Evolutionary conservation across 2,329 filamentous ascomycete genomes (phyloP).

Genomic region (Macroventuria anomochaeta): DNA sequence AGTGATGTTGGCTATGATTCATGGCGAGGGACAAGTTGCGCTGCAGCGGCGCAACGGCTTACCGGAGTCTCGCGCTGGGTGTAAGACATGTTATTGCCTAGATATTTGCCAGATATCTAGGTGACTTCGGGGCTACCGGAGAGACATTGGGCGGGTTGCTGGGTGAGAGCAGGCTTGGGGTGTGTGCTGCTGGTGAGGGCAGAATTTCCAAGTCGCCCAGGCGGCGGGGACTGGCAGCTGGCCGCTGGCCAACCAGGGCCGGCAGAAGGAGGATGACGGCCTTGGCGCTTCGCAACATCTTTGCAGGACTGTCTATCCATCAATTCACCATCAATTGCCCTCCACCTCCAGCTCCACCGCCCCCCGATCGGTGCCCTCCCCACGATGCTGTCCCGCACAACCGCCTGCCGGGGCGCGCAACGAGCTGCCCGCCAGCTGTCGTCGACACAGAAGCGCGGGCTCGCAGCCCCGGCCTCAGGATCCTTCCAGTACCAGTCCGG

Average conservation of each 20-base stretch:
- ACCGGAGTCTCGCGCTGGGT: conserved; percentile 47
- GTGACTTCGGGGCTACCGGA: conserved; percentile 34
- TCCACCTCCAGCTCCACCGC: conserved; percentile 56
- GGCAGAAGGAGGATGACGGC: conserved; percentile 8
- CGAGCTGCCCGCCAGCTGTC: conserved; percentile 65
- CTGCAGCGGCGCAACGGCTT: conserved; percentile 22
- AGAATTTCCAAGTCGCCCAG: conserved; percentile 7
- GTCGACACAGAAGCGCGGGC: conserved; percentile 63
- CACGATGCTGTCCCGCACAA: conserved; percentile 72
- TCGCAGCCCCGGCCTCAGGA: conserved; percentile 72
- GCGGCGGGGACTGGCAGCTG: conserved; percentile 2
- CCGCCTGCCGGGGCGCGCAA: conserved; percentile 68
- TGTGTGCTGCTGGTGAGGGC: conserved; percentile 3
- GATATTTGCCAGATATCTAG: conserved; percentile 48
- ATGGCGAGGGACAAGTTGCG: not conserved
- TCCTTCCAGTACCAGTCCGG: conserved; percentile 87
- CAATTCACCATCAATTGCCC: conserved; percentile 54
- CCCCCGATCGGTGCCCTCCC: conserved; percentile 44
- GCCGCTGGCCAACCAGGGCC: conserved; percentile 8
- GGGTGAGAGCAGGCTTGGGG: not conserved
- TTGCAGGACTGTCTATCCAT: conserved; percentile 8
- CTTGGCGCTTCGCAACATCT: conserved; percentile 16
- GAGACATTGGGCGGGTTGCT: conserved; percentile 37
- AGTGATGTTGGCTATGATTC: conserved; percentile 46
- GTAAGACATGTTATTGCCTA: conserved; percentile 44